These are phyloP conservation scores for Fusarium kyushuense DNA, from an alignment of 2,329 filamentous ascomycete species.

Conservation along the genomic window DNA sequence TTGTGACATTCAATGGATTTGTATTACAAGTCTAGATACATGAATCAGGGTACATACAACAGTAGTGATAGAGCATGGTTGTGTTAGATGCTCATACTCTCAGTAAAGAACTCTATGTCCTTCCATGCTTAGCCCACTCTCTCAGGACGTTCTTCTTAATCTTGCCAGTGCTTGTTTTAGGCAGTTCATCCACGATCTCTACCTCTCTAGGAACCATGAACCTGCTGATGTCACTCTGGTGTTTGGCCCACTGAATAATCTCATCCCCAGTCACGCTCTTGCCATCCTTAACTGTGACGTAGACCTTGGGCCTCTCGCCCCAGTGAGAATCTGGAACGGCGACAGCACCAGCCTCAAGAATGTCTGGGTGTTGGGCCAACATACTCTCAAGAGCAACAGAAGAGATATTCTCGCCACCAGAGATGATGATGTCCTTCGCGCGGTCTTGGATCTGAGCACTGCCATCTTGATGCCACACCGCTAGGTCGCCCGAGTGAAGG, in stretches of 20 bases:
- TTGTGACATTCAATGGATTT: not conserved
- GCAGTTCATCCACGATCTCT: constrained; percentile 86
- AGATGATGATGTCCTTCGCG: constrained; percentile 98
- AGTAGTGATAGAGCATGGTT: not conserved
- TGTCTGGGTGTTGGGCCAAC: constrained; percentile 86
- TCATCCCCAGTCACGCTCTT: constrained; percentile 64
- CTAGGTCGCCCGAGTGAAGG: constrained; percentile 89
- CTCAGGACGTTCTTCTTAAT: constrained; percentile 93
- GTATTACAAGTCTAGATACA: constrained; percentile 6
- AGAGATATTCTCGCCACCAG: constrained; percentile 96
- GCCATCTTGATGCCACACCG: constrained; percentile 92
- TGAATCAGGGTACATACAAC: constrained; percentile 9
- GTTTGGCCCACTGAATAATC: constrained; percentile 87
- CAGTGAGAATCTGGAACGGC: constrained; percentile 89
- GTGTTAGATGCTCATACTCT: not conserved
- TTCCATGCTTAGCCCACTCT: constrained; percentile 74
- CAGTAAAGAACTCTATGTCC: constrained; percentile 18
- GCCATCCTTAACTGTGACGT: constrained; percentile 82
- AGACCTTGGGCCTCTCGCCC: constrained; percentile 97
- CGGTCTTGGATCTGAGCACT: constrained; percentile 92
- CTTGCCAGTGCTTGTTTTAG: constrained; percentile 98
- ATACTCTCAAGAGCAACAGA: constrained; percentile 92
- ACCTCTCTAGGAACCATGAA: constrained; percentile 86
- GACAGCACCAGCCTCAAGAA: constrained; percentile 93
- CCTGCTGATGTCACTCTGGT: constrained; percentile 82